These are phyloP conservation scores for Metarhizium humberi DNA, from an alignment of 2,329 filamentous ascomycete genomes.

Conservation along the genomic window DNA sequence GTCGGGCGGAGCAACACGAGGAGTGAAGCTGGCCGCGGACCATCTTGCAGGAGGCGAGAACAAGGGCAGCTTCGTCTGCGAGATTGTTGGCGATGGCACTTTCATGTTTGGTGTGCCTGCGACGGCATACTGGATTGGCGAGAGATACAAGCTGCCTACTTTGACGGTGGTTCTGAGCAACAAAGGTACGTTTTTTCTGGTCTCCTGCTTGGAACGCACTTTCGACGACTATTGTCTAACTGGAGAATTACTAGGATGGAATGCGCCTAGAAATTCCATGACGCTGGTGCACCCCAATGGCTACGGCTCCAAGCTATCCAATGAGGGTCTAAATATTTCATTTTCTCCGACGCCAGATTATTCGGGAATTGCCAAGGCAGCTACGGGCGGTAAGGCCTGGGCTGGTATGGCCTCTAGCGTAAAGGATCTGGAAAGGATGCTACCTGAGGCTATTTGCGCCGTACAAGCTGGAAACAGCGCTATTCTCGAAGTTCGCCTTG, in stretches of 20 bases:
- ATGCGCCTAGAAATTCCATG: slow-evolving; percentile 47
- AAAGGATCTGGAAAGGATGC: slow-evolving; percentile 34
- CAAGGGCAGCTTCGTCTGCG: slow-evolving; percentile 41
- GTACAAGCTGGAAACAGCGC: too few relatives aligned
- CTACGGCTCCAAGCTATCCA: slow-evolving; percentile 42
- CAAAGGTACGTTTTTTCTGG: slow-evolving; percentile 27
- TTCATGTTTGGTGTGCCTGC: slow-evolving; percentile 45
- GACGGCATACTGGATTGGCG: slow-evolving; percentile 47
- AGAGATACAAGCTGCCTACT: slow-evolving; percentile 43
- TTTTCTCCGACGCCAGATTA: slow-evolving; percentile 51
- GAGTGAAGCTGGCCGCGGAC: slow-evolving; percentile 61
- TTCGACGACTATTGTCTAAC: too few relatives aligned
- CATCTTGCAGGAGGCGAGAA: slow-evolving; percentile 26
- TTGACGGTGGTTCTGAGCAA: slow-evolving; percentile 49
- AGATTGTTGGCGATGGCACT: slow-evolving; percentile 49
- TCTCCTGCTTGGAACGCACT: too few relatives aligned
- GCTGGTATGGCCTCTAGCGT: slow-evolving; percentile 37
- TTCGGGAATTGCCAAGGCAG: slow-evolving; percentile 50
- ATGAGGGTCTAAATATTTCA: slow-evolving; percentile 54
- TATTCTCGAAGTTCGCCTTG: too few relatives aligned
- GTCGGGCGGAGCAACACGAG: slow-evolving; percentile 67
- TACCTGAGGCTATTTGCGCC: slow-evolving; percentile 29
- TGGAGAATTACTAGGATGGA: slow-evolving; percentile 35
- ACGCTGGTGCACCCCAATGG: slow-evolving; percentile 51
- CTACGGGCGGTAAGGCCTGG: slow-evolving; percentile 43